phyloP scores from a whole-genome alignment of 2,329 filamentous ascomycete species.

The Aureobasidium subglaciale region DNA sequence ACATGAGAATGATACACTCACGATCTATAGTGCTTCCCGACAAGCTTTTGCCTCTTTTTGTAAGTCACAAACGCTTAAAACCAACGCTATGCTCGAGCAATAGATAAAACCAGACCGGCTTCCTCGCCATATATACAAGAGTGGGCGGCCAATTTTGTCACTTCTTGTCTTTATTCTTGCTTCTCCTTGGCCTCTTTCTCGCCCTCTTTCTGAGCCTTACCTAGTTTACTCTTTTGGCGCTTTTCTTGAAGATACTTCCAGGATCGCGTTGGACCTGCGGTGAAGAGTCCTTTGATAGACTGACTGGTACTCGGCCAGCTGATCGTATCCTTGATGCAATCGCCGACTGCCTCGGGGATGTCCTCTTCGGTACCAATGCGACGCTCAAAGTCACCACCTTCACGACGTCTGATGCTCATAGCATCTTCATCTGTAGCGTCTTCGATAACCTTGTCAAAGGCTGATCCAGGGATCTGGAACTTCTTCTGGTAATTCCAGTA shows the following conservation, averaged over 20 bases:
- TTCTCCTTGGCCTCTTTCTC: constrained; percentile 13
- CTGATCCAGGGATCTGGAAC: constrained; percentile 72
- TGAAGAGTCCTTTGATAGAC: constrained; percentile 75
- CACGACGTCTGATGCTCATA: constrained; percentile 60
- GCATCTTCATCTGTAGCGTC: constrained; percentile 62
- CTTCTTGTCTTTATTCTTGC: background rate
- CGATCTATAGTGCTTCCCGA: background rate
- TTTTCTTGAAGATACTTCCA: constrained; percentile 80
- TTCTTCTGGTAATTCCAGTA: constrained; percentile 95
- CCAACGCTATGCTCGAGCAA: background rate
- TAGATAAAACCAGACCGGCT: background rate
- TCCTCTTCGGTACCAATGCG: constrained; percentile 70
- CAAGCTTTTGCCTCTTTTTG: background rate
- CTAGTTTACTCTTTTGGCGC: constrained; percentile 35
- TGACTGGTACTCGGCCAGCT: constrained; percentile 87
- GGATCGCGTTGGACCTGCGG: constrained; percentile 63
- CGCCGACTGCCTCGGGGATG: constrained; percentile 62
- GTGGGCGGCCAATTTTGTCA: too few relatives aligned
- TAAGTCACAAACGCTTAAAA: background rate
- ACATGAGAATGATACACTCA: background rate
- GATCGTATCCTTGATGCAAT: constrained; percentile 79
- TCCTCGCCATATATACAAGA: background rate
- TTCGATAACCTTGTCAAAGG: constrained; percentile 80
- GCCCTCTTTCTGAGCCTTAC: constrained; percentile 14
- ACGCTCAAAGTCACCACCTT: constrained; percentile 79